phyloP scores from a whole-genome alignment of 2,329 filamentous ascomycete genomes.

The Calonectria montana region DNA sequence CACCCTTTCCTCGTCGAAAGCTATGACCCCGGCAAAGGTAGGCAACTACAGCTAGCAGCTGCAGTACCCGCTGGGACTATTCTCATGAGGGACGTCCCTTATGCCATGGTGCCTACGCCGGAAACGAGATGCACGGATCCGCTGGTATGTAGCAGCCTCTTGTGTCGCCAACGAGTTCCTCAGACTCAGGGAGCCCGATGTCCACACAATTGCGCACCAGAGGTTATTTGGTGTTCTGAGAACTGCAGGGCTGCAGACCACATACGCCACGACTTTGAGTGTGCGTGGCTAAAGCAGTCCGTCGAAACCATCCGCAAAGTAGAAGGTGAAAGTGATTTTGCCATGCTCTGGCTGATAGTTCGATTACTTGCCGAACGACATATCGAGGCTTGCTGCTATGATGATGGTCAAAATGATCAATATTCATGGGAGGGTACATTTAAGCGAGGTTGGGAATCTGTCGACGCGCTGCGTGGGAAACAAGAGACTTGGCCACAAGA shows the following conservation, averaged over 20 bases:
- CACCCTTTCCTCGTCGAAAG: slow-evolving; percentile 38
- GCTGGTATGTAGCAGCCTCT: slow-evolving; percentile 41
- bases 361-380: slow-evolving; percentile 40
- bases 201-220: slow-evolving; percentile 28
- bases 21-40: slow-evolving; percentile 38
- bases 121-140: slow-evolving; percentile 23
- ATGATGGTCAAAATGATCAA: background rate
- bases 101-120: slow-evolving; percentile 38
- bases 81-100: slow-evolving; percentile 39
- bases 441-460: slow-evolving; percentile 37
- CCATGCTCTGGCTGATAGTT: slow-evolving; percentile 42
- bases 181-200: slow-evolving; percentile 29
- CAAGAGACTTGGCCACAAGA: slow-evolving; percentile 40
- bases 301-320: slow-evolving; percentile 26
- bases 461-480: slow-evolving; percentile 40
- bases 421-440: slow-evolving; percentile 31
- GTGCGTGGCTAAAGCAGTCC: slow-evolving; percentile 36
- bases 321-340: slow-evolving; percentile 40
- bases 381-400: slow-evolving; percentile 25
- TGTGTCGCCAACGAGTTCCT: slow-evolving; percentile 34
- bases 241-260: slow-evolving; percentile 32
- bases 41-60: slow-evolving; percentile 36
- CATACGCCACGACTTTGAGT: slow-evolving; percentile 39
- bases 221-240: slow-evolving; percentile 41
- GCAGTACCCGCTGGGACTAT: slow-evolving; percentile 39